Evolutionary conservation across 2,329 filamentous ascomycete species (phyloP), one percentile per base, ranked within the genome.

Genomic region (Bipolaris victoriae): DNA sequence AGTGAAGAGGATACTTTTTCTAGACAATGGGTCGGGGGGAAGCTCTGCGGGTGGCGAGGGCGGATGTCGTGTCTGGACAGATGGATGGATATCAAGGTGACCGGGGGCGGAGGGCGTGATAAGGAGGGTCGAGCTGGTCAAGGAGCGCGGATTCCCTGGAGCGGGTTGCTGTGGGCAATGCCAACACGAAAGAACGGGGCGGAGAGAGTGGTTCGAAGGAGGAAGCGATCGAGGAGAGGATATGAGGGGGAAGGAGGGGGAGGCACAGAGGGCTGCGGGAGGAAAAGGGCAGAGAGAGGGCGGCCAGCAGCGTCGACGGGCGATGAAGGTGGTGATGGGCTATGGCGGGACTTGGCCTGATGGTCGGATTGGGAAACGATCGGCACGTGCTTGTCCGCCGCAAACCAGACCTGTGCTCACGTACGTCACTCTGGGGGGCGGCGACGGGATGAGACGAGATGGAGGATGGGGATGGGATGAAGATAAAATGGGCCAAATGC

Each of bases 81-180:
- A 67, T 37, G 58, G 52, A 41, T 41, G 20, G 16, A 11, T 41
- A 24, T 41, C 57, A 49, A 36, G 43, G 40, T 53, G 58, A 57
- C 33, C 46, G 61, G 66, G 55, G 49, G 20, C 20, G 31, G 55
- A 44, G 31, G 44, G 39, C 24, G 50, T 74, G 72, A 73, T 73
- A 75, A 73, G 71, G 73, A 67, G 65, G 65, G 65, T 63, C 52
- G 66, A 63, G 67, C 43, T 67, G 65, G 67, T 72, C 70, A 76
- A 75, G 72, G 72, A 75, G 74, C 62, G 67, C 71, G 68, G 70
- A 64, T 76, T 76, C 74, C 74, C 71, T 69, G 63, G 66, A 49
- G 59, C 57, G 71, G 69, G 69, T 56, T 54, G 71, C 60, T 59
- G 59, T 62, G 49, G 63, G 58, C 60, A 64, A 57, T 65, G 67